phyloP scores from a whole-genome alignment of 2,329 filamentous ascomycete species.

The Colletotrichum sublineola region DNA sequence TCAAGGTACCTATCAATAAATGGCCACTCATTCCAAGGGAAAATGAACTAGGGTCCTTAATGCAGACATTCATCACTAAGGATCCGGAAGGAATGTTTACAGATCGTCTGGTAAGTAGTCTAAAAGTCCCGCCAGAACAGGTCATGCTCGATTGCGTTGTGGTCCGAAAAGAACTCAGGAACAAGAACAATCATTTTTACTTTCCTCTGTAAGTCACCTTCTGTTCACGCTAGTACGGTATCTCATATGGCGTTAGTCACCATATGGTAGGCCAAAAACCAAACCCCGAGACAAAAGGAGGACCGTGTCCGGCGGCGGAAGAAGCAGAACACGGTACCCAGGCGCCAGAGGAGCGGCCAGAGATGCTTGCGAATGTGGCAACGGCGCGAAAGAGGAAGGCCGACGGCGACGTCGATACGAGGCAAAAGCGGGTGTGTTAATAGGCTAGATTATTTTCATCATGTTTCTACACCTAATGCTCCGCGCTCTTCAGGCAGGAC shows the following conservation, averaged over 20 bases:
- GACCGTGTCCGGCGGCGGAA: too few relatives aligned
- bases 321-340: too few relatives aligned
- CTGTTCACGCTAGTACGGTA: not conserved
- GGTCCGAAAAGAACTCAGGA: not conserved
- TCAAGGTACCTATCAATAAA: not conserved
- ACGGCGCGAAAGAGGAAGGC: too few relatives aligned
- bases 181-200: not conserved
- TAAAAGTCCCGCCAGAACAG: not conserved
- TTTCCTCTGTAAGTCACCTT: not conserved
- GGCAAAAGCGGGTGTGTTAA: too few relatives aligned
- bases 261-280: not conserved
- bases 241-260: not conserved
- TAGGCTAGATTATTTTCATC: too few relatives aligned
- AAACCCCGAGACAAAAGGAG: too few relatives aligned
- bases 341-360: too few relatives aligned
- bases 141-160: not conserved
- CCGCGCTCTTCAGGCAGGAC: too few relatives aligned
- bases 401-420: too few relatives aligned
- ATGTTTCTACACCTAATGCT: too few relatives aligned
- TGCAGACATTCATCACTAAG: not conserved
- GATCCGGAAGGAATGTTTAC: not conserved
- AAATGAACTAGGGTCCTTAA: not conserved
- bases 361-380: too few relatives aligned
- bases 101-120: not conserved
- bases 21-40: not conserved